Evolutionary conservation across 176 grass and related monocot species (phyloP).

Genomic region (Avena insularis): DNA sequence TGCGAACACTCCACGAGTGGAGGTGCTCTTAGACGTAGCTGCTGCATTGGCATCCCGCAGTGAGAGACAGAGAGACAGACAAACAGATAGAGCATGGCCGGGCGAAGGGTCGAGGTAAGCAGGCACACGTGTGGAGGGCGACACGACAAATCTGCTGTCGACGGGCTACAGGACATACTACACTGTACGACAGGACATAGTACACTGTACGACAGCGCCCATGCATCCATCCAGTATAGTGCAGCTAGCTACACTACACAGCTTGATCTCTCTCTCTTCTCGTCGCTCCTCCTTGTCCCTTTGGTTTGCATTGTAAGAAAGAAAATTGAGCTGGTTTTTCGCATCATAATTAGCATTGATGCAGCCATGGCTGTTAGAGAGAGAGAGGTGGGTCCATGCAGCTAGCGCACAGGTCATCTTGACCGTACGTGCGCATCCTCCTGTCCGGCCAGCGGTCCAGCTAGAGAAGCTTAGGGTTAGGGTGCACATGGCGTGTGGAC

Average conservation of each 20-base stretch:
- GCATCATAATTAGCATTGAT: neutral
- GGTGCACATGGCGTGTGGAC: slow-evolving; percentile 44
- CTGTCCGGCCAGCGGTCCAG: neutral
- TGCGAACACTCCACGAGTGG: too few relatives aligned
- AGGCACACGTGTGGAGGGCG: slow-evolving; percentile 33
- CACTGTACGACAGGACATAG: slow-evolving; percentile 7
- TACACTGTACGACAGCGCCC: slow-evolving; percentile 15
- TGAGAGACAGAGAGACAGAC: neutral
- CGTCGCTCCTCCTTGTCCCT: neutral
- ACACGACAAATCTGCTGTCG: slow-evolving; percentile 27
- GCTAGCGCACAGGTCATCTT: neutral
- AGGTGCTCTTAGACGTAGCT: too few relatives aligned
- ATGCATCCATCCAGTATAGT: neutral
- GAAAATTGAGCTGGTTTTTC: too few relatives aligned
- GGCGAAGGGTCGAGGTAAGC: slow-evolving; percentile 5
- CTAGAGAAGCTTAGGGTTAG: slow-evolving; percentile 28
- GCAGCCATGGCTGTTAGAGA: neutral
- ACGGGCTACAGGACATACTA: slow-evolving; percentile 15
- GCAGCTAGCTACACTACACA: neutral
- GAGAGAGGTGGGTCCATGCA: neutral
- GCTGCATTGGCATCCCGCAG: neutral
- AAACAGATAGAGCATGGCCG: neutral
- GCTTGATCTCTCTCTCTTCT: neutral
- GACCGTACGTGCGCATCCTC: neutral
- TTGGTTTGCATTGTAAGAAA: neutral